Base-by-base conservation (phyloP, 2,329 filamentous ascomycete genomes). In the Paracoccidioides brasiliensis region DNA sequence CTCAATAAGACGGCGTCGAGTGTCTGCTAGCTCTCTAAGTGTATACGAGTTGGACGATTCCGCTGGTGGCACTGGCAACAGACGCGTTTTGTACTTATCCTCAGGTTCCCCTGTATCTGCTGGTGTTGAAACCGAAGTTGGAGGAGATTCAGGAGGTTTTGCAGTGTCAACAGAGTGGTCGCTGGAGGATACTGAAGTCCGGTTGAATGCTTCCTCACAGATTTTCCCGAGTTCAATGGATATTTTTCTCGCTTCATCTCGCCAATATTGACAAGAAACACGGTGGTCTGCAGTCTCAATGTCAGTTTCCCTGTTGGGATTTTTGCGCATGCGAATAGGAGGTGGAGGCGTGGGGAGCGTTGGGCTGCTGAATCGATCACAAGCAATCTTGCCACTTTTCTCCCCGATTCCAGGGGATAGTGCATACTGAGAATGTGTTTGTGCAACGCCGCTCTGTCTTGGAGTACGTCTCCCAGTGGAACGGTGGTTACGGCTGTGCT, bases 121-220 rank as follows among this genome's bases (percentile, higher is more conserved):
- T 7, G 67, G 67, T 28, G 69, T 64, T 30, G 68, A 75, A 38
- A 72, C 64, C 5, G 73, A 73, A 22, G 72, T 75, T 5, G 76
- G 74, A 33, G 80, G 79, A 2, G 80, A 80, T 40, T 80, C 75
- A 56, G 73, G 73, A 35, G 70, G 72, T 9, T 67, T 66, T 43
- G 63, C 68, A 32, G 67, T 72, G 3, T 67, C 64, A 15, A 72
- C 70, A 0, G 76, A 77, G 3, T 72, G 72, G 32, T 65, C 69
- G 52, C 76, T 80, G 2, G 79, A 78, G 46, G 75, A 75, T 28
- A 78, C 69, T 0, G 77, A 84, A 55, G 74, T 78, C 62, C 85
- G 83, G 65, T 88, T 90, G 74, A 97, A 96, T 1, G 90, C 90
- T 64, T 93, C 88, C 65, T 97, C 90, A 65, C 90, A 94, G 57